phyloP scores from a whole-genome alignment of 140 eudicot species.

The Bidens hawaiensis region DNA sequence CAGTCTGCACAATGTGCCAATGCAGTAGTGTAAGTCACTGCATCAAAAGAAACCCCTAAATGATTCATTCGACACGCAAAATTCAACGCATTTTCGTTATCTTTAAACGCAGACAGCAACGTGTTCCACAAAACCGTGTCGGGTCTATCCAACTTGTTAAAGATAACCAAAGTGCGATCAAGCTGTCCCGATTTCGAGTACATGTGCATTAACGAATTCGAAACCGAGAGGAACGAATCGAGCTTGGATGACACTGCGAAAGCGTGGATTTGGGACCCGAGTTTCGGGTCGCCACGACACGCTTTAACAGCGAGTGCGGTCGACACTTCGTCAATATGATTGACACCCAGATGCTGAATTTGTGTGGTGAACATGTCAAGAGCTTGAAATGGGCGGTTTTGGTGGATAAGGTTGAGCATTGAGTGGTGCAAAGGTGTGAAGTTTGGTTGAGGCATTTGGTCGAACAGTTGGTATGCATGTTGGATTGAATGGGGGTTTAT shows the following conservation, averaged over 20 bases:
- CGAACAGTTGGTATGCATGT: conserved; percentile 67
- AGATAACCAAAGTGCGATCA: conserved; percentile 41
- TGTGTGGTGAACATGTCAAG: conserved; percentile 52
- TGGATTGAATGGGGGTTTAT: conserved; percentile 24
- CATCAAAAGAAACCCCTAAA: conserved; percentile 58
- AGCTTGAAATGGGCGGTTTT: conserved; percentile 42
- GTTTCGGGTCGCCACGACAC: conserved; percentile 51
- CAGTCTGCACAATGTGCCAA: conserved; percentile 58
- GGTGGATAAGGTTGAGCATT: conserved; percentile 54
- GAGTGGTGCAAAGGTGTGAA: conserved; percentile 28
- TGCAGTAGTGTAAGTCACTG: conserved; percentile 62
- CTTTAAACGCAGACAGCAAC: conserved; percentile 53
- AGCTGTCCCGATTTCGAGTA: conserved; percentile 52
- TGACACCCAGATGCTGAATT: conserved; percentile 35
- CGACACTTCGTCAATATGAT: conserved; percentile 52
- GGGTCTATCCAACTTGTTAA: conserved; percentile 38
- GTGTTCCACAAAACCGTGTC: conserved; percentile 83
- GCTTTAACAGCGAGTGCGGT: conserved; percentile 72
- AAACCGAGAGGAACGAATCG: conserved; percentile 37
- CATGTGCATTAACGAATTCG: conserved; percentile 82
- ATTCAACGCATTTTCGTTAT: conserved; percentile 36
- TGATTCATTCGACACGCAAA: conserved; percentile 65
- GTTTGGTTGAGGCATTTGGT: conserved; percentile 44
- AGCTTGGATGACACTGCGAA: conserved; percentile 62
- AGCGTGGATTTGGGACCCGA: conserved; percentile 67